phyloP scores from a whole-genome alignment of 1,139 yeast species.

The Nakaseomyces kungkrabaensis region DNA sequence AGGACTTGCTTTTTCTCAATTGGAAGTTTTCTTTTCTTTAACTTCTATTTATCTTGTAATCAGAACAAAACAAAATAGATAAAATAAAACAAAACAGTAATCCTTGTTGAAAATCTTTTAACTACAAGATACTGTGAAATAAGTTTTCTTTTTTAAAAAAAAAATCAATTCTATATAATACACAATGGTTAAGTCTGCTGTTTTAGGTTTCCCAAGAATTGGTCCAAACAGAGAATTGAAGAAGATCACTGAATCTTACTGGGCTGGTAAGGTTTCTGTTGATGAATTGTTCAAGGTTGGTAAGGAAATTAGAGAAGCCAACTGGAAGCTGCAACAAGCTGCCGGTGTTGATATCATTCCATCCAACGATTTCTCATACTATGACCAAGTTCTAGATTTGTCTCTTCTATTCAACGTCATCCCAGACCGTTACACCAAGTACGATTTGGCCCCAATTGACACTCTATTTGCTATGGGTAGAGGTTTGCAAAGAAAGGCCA shows the following conservation, averaged over 20 bases:
- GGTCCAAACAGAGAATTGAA: conserved; percentile 99
- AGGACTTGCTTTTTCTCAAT: no score
- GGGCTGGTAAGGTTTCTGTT: conserved; percentile 85
- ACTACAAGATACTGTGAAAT: no score
- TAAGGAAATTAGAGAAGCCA: conserved; percentile 87
- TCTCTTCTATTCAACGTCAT: conserved; percentile 88
- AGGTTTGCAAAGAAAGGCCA: conserved; percentile 97
- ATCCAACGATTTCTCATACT: conserved; percentile 95
- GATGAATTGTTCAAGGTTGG: conserved; percentile 88
- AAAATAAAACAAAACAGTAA: background rate
- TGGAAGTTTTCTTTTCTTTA: no score
- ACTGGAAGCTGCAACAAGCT: conserved; percentile 95
- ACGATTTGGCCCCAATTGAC: conserved; percentile 80
- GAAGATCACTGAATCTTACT: conserved; percentile 97
- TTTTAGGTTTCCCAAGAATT: conserved; percentile 98
- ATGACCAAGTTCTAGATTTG: conserved; percentile 92
- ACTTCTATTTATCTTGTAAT: no score
- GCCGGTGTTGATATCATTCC: conserved; percentile 98
- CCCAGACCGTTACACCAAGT: conserved; percentile 95
- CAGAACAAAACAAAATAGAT: no score
- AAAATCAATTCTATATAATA: background rate
- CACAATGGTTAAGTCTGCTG: conserved; percentile 86
- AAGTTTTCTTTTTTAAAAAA: background rate
- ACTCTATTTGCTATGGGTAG: conserved; percentile 98
- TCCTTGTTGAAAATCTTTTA: background rate